Conservation (phyloP, 331 rosid genomes). For the Ulmus americana region DNA sequence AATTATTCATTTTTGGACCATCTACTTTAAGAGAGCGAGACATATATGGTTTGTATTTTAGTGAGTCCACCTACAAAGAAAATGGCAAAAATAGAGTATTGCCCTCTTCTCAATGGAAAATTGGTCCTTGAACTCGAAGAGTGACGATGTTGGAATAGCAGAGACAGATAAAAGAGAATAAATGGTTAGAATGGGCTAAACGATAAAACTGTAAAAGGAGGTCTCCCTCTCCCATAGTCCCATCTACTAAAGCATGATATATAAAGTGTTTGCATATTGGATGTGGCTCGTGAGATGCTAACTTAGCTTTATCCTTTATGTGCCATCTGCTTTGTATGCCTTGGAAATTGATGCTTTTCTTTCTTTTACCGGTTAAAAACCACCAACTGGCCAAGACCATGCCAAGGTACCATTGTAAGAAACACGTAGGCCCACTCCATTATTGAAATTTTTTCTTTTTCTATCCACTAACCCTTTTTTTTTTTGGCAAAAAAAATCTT, state of each 20-base stretch:
- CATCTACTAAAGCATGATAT: not conserved
- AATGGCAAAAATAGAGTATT: too few species aligned
- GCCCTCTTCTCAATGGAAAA: not conserved
- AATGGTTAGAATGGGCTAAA: constrained; percentile 12
- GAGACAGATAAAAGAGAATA: constrained; percentile 29
- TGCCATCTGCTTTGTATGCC: not conserved
- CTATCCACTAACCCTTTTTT: not conserved
- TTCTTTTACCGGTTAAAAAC: constrained; percentile 25
- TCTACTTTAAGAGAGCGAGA: too few species aligned
- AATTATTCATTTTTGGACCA: too few species aligned
- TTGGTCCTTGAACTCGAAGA: too few species aligned
- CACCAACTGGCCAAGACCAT: constrained; percentile 21
- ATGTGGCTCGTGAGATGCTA: too few species aligned
- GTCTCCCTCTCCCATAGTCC: not conserved
- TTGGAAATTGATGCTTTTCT: constrained; percentile 57
- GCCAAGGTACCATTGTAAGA: constrained; percentile 38
- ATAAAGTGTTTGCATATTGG: too few species aligned
- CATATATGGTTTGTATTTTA: too few species aligned
- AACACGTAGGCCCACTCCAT: not conserved
- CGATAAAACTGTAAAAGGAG: constrained; percentile 1
- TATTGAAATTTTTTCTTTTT: not conserved
- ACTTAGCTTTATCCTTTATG: too few species aligned
- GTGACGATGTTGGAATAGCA: constrained; percentile 26
- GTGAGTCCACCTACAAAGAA: too few species aligned
- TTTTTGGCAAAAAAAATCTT: not conserved